Base-by-base conservation (phyloP, 176 grass and related monocot species). In the Cocos nucifera region DNA sequence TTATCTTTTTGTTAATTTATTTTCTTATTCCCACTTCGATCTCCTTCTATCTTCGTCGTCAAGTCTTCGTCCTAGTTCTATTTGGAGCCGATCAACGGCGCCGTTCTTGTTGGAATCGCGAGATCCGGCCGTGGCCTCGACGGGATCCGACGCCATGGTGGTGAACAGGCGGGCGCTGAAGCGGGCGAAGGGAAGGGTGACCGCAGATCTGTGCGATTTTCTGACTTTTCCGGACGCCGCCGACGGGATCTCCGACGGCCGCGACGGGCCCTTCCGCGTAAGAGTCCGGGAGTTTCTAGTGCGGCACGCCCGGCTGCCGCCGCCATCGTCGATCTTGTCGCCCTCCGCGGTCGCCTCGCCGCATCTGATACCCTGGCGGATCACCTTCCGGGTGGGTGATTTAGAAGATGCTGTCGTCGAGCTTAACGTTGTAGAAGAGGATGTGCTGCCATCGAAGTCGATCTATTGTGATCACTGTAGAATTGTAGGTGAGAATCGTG, bases 401-500 rank as follows among this genome's bases (percentile, higher is more conserved):
- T 50, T 4, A 2, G 26, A 15, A 15, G 71, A 29, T 12, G 72
- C 70, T 21, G 60, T 49, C 58, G 84, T 92, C 4, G 84, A 86
- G 73, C 73, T 98, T 60, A 77, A 75, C 75, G 82, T 98, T 7
- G 81, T 98, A 4, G 93, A 88, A 67, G 93, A 98, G 67, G 87
- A 98, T 65, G 93, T 98, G 59, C 70, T 85, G 67, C 82, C 84
- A 83, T 88, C 87, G 22, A 78, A 78, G 73, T 98, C 93, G 51
- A 78, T 92, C 21, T 92, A 98, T 66, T 98, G 93, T 27, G 93
- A 98, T 58, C 93, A 98, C 73, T 98, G 93, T 78, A 87, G 83
- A 85, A 87, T 98, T 64, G 87, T 98, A 16, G 93, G 93, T 98
- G 77, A 85, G 82, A 12, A 12, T 65, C 71, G 59, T 32, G 75